These are phyloP conservation scores for Plasmodium knowlesi DNA, from an alignment of 169 alveolate species.

Conservation along the genomic window DNA sequence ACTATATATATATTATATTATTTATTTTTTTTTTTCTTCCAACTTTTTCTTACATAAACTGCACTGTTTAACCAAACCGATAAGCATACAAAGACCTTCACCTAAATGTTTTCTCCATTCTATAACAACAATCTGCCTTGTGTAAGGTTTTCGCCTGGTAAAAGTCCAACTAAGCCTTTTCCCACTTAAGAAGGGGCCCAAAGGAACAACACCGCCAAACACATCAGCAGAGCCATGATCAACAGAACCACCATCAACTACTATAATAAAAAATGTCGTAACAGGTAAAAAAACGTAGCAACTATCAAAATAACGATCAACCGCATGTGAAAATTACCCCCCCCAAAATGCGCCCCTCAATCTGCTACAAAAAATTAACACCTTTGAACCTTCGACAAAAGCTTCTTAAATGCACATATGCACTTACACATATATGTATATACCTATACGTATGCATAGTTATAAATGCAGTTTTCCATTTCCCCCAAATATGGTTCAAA, in stretches of 20 bases:
- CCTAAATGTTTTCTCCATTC: neutral
- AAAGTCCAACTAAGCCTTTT: neutral
- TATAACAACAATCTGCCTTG: neutral
- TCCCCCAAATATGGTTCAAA: neutral
- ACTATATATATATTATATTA: neutral
- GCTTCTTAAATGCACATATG: neutral
- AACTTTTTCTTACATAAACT: neutral
- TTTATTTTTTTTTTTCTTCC: neutral
- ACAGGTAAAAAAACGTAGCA: neutral
- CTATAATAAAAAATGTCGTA: neutral
- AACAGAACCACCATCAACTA: too few species aligned
- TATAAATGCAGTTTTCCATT: neutral
- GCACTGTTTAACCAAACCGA: neutral
- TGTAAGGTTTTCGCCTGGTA: neutral
- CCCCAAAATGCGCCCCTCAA: neutral
- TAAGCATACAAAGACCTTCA: neutral
- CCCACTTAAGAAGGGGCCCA: neutral
- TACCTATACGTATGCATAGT: conserved; percentile 3
- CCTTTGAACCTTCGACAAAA: neutral
- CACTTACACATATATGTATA: conserved; percentile 8
- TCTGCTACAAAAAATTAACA: neutral
- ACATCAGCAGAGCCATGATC: neutral
- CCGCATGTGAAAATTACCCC: neutral
- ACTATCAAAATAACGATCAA: neutral
- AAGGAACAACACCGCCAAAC: neutral